phyloP scores from a whole-genome alignment of 2,329 filamentous ascomycete species.

The Aspergillus brunneoviolaceus region DNA sequence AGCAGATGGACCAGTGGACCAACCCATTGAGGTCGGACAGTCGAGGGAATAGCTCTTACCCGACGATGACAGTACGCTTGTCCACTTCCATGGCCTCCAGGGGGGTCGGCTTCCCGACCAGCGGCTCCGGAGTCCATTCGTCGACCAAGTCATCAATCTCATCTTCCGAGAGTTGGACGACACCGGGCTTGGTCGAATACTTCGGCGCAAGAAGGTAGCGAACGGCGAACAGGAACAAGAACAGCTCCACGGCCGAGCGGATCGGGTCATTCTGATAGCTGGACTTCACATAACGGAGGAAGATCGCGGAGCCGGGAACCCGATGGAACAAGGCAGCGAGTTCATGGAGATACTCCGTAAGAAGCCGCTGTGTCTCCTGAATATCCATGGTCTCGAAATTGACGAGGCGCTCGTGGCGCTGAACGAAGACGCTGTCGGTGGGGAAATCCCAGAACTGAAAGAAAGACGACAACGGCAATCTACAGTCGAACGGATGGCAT shows the following conservation, averaged over 20 bases:
- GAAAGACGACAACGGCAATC: slow-evolving; percentile 19
- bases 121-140: slow-evolving; percentile 92
- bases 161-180: slow-evolving; percentile 86
- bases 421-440: neutral
- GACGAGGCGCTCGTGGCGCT: slow-evolving; percentile 13
- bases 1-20: neutral
- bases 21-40: neutral
- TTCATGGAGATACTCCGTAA: slow-evolving; percentile 56
- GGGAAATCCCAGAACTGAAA: slow-evolving; percentile 14
- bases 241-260: slow-evolving; percentile 86
- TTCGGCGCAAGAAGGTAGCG: slow-evolving; percentile 88
- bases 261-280: slow-evolving; percentile 98
- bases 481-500: slow-evolving; percentile 10
- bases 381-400: slow-evolving; percentile 51
- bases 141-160: slow-evolving; percentile 97
- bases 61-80: slow-evolving; percentile 81
- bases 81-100: slow-evolving; percentile 82
- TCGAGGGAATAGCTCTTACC: slow-evolving; percentile 54
- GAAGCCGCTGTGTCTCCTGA: slow-evolving; percentile 54
- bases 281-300: slow-evolving; percentile 92
- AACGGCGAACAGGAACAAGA: slow-evolving; percentile 93
- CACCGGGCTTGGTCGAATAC: slow-evolving; percentile 90
- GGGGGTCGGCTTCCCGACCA: slow-evolving; percentile 70
- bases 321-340: slow-evolving; percentile 73
- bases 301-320: slow-evolving; percentile 88